Evolutionary conservation across 2,329 filamentous ascomycete species (phyloP).

Genomic region (Aureobasidium zeae): DNA sequence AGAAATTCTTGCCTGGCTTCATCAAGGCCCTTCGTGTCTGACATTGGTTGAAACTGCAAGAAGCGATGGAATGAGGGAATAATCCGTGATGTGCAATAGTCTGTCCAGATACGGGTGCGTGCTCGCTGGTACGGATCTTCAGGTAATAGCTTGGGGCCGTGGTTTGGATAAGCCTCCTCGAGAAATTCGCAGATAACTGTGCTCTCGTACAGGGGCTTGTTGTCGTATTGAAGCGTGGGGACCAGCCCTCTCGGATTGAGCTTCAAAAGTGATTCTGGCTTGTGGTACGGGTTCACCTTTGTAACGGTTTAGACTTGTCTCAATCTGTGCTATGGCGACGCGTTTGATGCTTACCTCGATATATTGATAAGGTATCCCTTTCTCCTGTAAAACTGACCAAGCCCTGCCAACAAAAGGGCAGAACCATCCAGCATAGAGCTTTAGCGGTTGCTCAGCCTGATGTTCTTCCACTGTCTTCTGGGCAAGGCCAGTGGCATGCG

Average conservation of each 20-base stretch:
- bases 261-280: conserved; percentile 55
- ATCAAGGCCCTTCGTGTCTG: conserved; percentile 33
- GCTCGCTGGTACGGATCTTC: conserved; percentile 55
- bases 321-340: background rate
- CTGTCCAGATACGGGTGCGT: conserved; percentile 61
- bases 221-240: conserved; percentile 52
- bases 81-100: conserved; percentile 58
- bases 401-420: conserved; percentile 59
- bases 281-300: conserved; percentile 70
- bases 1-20: conserved; percentile 52
- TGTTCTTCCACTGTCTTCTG: conserved; percentile 29
- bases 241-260: conserved; percentile 69
- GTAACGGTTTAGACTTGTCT: conserved; percentile 2
- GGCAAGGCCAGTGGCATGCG: conserved; percentile 38
- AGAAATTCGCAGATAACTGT: conserved; percentile 66
- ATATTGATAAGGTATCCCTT: conserved; percentile 58
- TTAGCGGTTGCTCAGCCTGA: conserved; percentile 24
- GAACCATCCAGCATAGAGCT: conserved; percentile 32
- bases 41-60: conserved; percentile 39
- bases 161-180: conserved; percentile 56
- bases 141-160: conserved; percentile 47
- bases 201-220: conserved; percentile 62
- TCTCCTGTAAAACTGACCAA: conserved; percentile 66
- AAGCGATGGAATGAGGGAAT: conserved; percentile 61
- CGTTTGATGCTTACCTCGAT: conserved; percentile 29